Percentiles rank a stretch among this genome's conserved stretches.
Conservation (phyloP, 352 stramenopile species). For the Phytophthora palmivora region DNA sequence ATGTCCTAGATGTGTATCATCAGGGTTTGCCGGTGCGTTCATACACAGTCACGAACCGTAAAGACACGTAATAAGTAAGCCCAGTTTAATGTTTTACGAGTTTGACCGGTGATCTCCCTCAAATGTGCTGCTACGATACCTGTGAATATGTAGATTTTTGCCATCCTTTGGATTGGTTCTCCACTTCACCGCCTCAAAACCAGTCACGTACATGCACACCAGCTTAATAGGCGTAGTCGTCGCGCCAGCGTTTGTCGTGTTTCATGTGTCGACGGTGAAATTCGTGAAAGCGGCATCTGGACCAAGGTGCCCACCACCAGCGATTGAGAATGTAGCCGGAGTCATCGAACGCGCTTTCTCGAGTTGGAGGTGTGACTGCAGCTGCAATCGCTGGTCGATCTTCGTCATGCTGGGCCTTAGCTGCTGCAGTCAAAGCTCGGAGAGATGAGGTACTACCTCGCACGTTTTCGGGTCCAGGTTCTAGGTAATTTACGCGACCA, state of each 20-base stretch:
- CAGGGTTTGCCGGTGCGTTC: no score
- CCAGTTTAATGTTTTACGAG: no score
- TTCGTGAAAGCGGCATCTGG: not conserved
- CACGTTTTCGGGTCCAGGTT: constrained; percentile 15
- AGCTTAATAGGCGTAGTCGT: constrained; percentile 19
- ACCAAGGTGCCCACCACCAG: constrained; percentile 26
- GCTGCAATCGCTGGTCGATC: constrained; percentile 6
- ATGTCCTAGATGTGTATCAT: constrained; percentile 93
- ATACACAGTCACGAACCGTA: no score
- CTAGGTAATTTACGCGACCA: constrained; percentile 27
- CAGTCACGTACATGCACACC: not conserved
- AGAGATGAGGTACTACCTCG: constrained; percentile 17
- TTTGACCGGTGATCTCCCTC: no score
- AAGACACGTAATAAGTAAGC: no score
- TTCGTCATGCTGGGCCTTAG: constrained; percentile 11
- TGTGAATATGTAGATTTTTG: constrained; percentile 41
- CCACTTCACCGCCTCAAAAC: not conserved
- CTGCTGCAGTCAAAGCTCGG: constrained; percentile 16
- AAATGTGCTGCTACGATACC: no score
- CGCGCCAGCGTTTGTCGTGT: constrained; percentile 12
- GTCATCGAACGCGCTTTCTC: constrained; percentile 27
- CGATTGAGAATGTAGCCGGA: constrained; percentile 1
- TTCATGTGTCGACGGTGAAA: constrained; percentile 12
- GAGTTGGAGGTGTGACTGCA: constrained; percentile 12
- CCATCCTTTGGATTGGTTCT: constrained; percentile 10